Evolutionary conservation across 2,329 filamentous ascomycete genomes (phyloP).

Genomic region (Hypoxylon sp.): DNA sequence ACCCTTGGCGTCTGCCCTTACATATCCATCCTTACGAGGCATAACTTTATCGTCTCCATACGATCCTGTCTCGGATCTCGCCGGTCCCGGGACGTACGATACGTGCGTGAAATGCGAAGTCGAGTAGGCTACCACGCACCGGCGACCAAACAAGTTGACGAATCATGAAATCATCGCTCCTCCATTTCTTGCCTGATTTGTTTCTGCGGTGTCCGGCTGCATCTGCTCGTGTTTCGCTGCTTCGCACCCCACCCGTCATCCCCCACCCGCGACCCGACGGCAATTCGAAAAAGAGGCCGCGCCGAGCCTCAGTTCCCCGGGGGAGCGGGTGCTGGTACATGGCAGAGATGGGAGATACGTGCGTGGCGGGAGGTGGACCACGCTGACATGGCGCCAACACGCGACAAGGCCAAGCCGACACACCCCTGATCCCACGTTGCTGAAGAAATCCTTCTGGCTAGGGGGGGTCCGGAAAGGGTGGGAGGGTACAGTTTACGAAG

Average conservation of each 20-base stretch:
- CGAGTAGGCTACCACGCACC: too few relatives aligned
- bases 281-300: too few relatives aligned
- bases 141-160: background rate
- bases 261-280: too few relatives aligned
- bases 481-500: background rate
- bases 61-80: conserved; percentile 12
- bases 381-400: background rate
- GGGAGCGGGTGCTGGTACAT: too few relatives aligned
- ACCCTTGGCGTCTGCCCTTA: too few relatives aligned
- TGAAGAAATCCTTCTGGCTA: background rate
- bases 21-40: background rate
- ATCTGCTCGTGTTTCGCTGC: background rate
- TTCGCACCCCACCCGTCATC: too few relatives aligned
- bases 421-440: background rate
- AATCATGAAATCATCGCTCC: conserved; percentile 1
- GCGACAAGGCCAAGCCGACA: background rate
- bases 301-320: too few relatives aligned
- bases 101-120: background rate
- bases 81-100: background rate
- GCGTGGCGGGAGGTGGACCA: background rate
- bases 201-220: background rate
- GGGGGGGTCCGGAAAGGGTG: background rate
- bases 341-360: too few relatives aligned
- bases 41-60: conserved; percentile 3
- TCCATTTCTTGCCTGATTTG: background rate